phyloP scores from a whole-genome alignment of 306 rosid species.

The Castanea mollissima region DNA sequence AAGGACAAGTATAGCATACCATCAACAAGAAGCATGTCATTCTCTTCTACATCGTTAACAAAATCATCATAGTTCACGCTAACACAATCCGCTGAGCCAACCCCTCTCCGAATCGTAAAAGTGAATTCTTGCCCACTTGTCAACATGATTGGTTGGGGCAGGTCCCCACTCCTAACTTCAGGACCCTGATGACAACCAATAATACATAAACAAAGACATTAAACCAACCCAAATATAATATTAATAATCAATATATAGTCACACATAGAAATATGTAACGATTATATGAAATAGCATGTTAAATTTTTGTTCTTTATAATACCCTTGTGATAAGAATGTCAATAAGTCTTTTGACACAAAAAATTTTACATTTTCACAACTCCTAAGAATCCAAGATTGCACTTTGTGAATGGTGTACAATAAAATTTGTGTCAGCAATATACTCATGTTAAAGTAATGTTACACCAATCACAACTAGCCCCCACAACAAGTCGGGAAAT shows the following conservation, averaged over 20 bases:
- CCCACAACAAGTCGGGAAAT: too few relatives aligned
- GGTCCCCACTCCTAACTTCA: constrained; percentile 95
- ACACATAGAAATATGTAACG: neutral
- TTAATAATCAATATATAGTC: neutral
- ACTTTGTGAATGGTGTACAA: too few relatives aligned
- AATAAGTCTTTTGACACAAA: too few relatives aligned
- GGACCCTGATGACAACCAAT: constrained; percentile 62
- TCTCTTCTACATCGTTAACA: constrained; percentile 83
- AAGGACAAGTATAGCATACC: constrained; percentile 34
- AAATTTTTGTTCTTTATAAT: neutral
- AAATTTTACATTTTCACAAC: too few relatives aligned
- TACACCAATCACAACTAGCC: too few relatives aligned
- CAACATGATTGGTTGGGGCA: constrained; percentile 72
- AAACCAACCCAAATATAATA: neutral
- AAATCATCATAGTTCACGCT: constrained; percentile 95
- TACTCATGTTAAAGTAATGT: too few relatives aligned
- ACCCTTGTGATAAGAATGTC: neutral
- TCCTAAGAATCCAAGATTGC: too few relatives aligned
- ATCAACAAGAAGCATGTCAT: constrained; percentile 92
- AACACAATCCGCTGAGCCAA: constrained; percentile 75
- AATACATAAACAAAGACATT: constrained; percentile 1
- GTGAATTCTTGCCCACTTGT: constrained; percentile 77
- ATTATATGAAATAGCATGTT: neutral
- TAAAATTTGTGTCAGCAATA: too few relatives aligned
- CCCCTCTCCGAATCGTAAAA: constrained; percentile 79